phyloP scores from a whole-genome alignment of 306 rosid genomes.

The Cucumis sativus region Cucumber_9930_V3 NC_026657.2:1635501-1636000 shows the following conservation, averaged over 20 bases:
- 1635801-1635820: slow-evolving; percentile 91
- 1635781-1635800: slow-evolving; percentile 64
- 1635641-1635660: slow-evolving; percentile 62
- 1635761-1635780: slow-evolving; percentile 72
- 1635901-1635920: slow-evolving; percentile 96
- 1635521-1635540: slow-evolving; percentile 93
- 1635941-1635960: slow-evolving; percentile 99
- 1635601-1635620: slow-evolving; percentile 70
- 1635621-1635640: slow-evolving; percentile 97
- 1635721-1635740: slow-evolving; percentile 41
- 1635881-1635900: slow-evolving; percentile 97
- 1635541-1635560: slow-evolving; percentile 95
- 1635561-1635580: slow-evolving; percentile 97
- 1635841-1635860: slow-evolving; percentile 83
- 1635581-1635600: slow-evolving; percentile 94
- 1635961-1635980: slow-evolving; percentile 95
- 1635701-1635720: slow-evolving; percentile 67
- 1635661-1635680: slow-evolving; percentile 65
- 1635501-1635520: slow-evolving; percentile 94
- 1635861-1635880: slow-evolving; percentile 90
- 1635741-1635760: slow-evolving; percentile 37
- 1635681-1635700: slow-evolving; percentile 85
- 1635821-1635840: slow-evolving; percentile 79
- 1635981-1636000: slow-evolving; percentile 92
- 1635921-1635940: slow-evolving; percentile 92